Evolutionary conservation across 768 basidiomycete species (phyloP), one percentile per base, ranked within the genome.

Genomic region (Macrolepiota albuminosa): DNA sequence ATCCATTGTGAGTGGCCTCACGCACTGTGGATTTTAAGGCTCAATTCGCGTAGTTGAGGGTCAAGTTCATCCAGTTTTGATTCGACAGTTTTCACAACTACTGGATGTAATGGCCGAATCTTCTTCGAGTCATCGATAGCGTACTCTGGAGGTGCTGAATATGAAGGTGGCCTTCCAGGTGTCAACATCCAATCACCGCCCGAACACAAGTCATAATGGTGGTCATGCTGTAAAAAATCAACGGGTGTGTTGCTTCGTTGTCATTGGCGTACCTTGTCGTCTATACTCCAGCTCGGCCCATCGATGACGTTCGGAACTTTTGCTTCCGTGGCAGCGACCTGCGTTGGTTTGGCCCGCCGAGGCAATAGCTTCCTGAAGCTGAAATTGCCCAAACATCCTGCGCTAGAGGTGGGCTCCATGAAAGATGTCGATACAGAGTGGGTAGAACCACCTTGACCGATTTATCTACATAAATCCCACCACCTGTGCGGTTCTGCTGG

Each of bases 11-110:
- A 3, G 13, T 43, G 21, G 24, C 47, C 29, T 39, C 50, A 62
- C 81, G 61, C 68, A 91, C 91, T 80, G 66, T 91, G 89, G 39
- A 93, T 89, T 33, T 83, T 75, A 62, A 90, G 69, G 67, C 89
- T 91, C 43, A 93, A 73, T 26, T 80, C 69, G 29, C 89, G 82
- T 43, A 93, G 76, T 54, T 81, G 72, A 6, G 75, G 62, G 56
- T 78, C 76, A 14, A 88, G 72, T 54, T 75, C 68, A 64, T 87
- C 79, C 53, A 93, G 64, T 45, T 75, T 75, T 3, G 68, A 63
- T 55, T 86, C 83, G 58, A 93, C 81, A 7, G 82, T 81, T 31
- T 72, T 69, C 49, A 82, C 67, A n/a, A 84, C 75, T 54, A 79
- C 79, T 1, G 75, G 42, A 8, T 63, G 64, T 40, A 61, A 66